Percentiles rank a stretch among this genome's conserved stretches.
Evolutionary conservation across 768 basidiomycete species (phyloP).

Genomic region (Boletus huronensis): DNA sequence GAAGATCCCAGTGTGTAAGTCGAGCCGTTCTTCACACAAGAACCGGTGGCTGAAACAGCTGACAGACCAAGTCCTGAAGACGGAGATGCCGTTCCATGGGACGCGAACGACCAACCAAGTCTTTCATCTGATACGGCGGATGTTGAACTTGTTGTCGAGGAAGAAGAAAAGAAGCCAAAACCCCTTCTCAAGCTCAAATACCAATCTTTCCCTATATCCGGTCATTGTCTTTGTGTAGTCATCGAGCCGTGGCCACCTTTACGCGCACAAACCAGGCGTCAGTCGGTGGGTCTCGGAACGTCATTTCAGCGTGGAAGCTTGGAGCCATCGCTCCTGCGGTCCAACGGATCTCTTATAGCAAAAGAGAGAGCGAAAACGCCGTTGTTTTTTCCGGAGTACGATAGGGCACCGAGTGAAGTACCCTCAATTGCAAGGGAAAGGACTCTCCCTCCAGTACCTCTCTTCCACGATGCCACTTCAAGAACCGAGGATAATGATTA

Average conservation of each 20-base stretch:
- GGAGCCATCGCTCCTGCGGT: slow-evolving; percentile 27
- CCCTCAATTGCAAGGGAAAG: slow-evolving; percentile 28
- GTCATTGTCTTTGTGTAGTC: slow-evolving; percentile 74
- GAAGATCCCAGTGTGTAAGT: slow-evolving; percentile 4
- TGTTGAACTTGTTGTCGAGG: slow-evolving; percentile 45
- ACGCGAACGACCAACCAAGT: not conserved
- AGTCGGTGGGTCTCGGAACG: slow-evolving; percentile 31
- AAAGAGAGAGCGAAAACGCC: slow-evolving; percentile 52
- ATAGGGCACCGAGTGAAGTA: slow-evolving; percentile 39
- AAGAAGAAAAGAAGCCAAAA: slow-evolving; percentile 72
- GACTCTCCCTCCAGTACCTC: slow-evolving; percentile 39
- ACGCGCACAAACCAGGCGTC: slow-evolving; percentile 33
- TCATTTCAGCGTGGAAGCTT: slow-evolving; percentile 21
- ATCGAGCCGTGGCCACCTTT: slow-evolving; percentile 76
- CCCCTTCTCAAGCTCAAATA: slow-evolving; percentile 63
- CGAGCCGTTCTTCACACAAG: not conserved
- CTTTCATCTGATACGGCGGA: slow-evolving; percentile 1
- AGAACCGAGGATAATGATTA: slow-evolving; percentile 32
- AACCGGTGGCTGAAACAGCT: not conserved
- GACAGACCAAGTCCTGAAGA: not conserved
- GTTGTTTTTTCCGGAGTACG: slow-evolving; percentile 68
- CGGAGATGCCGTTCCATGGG: not conserved
- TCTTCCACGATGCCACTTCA: slow-evolving; percentile 36
- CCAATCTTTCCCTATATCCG: slow-evolving; percentile 66
- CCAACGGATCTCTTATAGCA: slow-evolving; percentile 10